Evolutionary conservation across 257 asterid genomes (phyloP).

Genomic region (Voacanga thouarsii): DNA sequence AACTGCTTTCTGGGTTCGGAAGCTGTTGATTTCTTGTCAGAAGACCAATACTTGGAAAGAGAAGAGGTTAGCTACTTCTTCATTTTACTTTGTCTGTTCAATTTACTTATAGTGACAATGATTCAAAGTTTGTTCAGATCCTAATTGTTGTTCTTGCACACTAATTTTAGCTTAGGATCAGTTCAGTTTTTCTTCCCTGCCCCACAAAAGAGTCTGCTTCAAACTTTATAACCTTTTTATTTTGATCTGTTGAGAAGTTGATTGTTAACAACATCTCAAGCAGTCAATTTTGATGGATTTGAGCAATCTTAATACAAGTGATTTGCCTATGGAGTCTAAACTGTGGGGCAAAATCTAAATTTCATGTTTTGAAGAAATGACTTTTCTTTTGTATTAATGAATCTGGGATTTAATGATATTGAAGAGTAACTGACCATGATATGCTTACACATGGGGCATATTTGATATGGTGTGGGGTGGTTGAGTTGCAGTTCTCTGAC

Average conservation of each 20-base stretch:
- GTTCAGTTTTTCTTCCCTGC: not conserved
- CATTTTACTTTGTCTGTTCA: slow-evolving; percentile 7
- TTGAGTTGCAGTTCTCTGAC: not conserved
- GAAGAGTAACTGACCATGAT: not conserved
- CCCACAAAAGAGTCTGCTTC: not conserved
- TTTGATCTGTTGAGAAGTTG: slow-evolving; percentile 2
- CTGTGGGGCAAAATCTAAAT: not conserved
- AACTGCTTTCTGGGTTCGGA: slow-evolving; percentile 78
- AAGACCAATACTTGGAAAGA: slow-evolving; percentile 87
- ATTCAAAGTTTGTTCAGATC: not conserved
- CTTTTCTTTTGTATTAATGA: not conserved
- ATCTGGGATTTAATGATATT: not conserved
- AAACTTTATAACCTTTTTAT: slow-evolving; percentile 1
- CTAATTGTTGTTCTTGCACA: not conserved
- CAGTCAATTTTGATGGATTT: not conserved
- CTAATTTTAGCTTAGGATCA: no score
- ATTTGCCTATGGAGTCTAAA: not conserved
- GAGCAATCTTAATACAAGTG: not conserved
- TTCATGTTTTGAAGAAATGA: not conserved
- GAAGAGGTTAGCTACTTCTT: slow-evolving; percentile 58
- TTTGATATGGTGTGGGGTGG: not conserved
- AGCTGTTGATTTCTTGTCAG: slow-evolving; percentile 83
- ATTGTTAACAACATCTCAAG: not conserved
- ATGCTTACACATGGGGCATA: not conserved
- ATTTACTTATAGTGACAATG: not conserved